Base-by-base conservation (phyloP, 495 filamentous ascomycete species). In the Penicillium maclennaniae region DNA sequence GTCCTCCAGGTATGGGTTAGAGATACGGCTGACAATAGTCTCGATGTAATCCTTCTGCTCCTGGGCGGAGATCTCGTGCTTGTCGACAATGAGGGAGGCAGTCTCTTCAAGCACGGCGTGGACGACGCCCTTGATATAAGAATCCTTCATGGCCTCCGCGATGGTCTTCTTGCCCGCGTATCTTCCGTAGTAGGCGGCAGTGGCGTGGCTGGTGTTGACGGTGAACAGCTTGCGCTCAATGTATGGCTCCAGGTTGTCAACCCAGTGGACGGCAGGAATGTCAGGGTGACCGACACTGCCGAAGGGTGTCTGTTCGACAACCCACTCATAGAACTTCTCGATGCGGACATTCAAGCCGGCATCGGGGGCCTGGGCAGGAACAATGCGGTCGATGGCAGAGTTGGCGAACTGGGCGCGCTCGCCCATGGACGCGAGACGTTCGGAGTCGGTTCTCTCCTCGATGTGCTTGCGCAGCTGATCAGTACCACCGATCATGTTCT, bases 201-300 rank as follows among this genome's bases (percentile, higher is more conserved):
- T 91, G 43, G 95, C 93, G 67, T 98, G 93, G 43, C 90, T 86
- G 21, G 93, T 97, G 82, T 98, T 98, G 79, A 98, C 93, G 16
- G 93, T 98, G 80, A 89, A 98, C 54, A 98, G 85, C 78, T 98
- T 98, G 72, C 93, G 92, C 83, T 98, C 92, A 64, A 97, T 97
- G 79, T 91, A 98, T 47, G 93, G 93, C 65, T 83, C 79, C 21
- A 98, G 81, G 77, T 97, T 82, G 58, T 89, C 84, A 42, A 97
- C 95, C 83, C 88, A 95, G 68, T 92, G 84, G 67, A 98, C 85
- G 45, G 92, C 93, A 48, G 91, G 70, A 68, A 98, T 89, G 34
- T 84, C 72, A 2, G 89, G 90, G 52, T 82, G 82, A 34, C 76
- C 76, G 31, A 71, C 66, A 38, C 79, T 74, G 49, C 81, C 74